Evolutionary conservation across 306 rosid genomes (phyloP).

Genomic region (Hylodesmum podocarpum): DNA sequence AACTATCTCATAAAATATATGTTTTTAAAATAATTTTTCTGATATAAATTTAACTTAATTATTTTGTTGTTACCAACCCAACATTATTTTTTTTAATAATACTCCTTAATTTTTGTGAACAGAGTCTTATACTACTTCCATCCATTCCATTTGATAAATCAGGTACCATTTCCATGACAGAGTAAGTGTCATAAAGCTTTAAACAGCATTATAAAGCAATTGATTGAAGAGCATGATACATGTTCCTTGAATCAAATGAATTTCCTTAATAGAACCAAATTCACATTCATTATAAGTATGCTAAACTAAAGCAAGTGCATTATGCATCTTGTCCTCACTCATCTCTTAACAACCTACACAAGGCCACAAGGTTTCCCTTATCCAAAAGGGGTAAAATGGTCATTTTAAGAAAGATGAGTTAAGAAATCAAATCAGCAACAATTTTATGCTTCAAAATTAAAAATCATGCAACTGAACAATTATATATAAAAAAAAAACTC

Average conservation of each 20-base stretch:
- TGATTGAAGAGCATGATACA: constrained; percentile 2
- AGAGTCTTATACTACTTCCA: too few relatives aligned
- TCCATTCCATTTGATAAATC: background rate
- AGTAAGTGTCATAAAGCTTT: constrained; percentile 25
- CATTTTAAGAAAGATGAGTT: constrained; percentile 3
- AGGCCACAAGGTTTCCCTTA: constrained; percentile 16
- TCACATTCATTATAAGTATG: background rate
- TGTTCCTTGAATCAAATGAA: background rate
- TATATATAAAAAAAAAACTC: background rate
- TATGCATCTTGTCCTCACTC: constrained; percentile 12
- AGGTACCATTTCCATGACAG: background rate
- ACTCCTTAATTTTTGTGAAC: too few relatives aligned
- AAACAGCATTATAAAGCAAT: background rate
- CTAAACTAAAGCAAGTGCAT: constrained; percentile 11
- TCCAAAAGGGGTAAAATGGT: constrained; percentile 40
- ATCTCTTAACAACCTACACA: background rate
- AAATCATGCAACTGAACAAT: background rate
- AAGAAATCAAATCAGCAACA: constrained; percentile 31
- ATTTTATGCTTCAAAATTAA: constrained; percentile 2
- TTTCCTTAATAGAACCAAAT: constrained; percentile 26
- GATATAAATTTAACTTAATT: too few relatives aligned
- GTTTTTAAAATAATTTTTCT: too few relatives aligned
- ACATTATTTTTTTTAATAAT: too few relatives aligned
- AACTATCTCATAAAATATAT: too few relatives aligned
- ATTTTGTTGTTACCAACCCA: too few relatives aligned